A percentile compares a stretch with the other conserved stretches of the same genome.
Evolutionary conservation across 2,329 filamentous ascomycete species (phyloP).

Genomic region (Calonectria pteridis): DNA sequence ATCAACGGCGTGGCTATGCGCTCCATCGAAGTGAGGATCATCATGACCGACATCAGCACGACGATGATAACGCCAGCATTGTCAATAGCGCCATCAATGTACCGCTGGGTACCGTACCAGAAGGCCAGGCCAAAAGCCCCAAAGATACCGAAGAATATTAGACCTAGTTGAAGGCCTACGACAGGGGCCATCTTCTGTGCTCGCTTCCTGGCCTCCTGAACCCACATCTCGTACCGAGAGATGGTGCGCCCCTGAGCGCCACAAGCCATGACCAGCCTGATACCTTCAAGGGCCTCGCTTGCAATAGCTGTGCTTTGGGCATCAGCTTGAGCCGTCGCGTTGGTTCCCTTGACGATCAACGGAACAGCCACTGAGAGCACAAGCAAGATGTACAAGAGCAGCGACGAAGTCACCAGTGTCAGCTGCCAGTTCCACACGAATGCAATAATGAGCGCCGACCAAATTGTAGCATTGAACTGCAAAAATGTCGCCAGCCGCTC

Average conservation of each 20-base stretch:
- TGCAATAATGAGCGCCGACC: slow-evolving; percentile 62
- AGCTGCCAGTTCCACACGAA: slow-evolving; percentile 66
- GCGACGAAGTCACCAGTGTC: slow-evolving; percentile 62
- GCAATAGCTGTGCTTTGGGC: slow-evolving; percentile 56
- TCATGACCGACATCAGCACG: slow-evolving; percentile 54
- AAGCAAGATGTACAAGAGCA: slow-evolving; percentile 57
- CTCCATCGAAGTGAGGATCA: slow-evolving; percentile 50
- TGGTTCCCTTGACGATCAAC: slow-evolving; percentile 30
- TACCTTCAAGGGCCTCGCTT: slow-evolving; percentile 56
- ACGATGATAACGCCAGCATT: slow-evolving; percentile 54
- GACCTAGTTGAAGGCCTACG: slow-evolving; percentile 30
- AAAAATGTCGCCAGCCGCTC: slow-evolving; percentile 62
- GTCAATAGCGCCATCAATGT: slow-evolving; percentile 47
- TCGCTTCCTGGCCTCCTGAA: slow-evolving; percentile 51
- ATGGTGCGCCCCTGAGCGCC: slow-evolving; percentile 55
- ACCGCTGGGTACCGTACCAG: slow-evolving; percentile 58
- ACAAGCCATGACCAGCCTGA: slow-evolving; percentile 59
- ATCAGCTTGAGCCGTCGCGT: slow-evolving; percentile 37
- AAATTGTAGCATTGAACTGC: slow-evolving; percentile 56
- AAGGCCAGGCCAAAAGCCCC: slow-evolving; percentile 56
- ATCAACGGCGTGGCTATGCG: slow-evolving; percentile 56
- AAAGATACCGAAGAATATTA: slow-evolving; percentile 48
- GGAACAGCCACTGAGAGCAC: slow-evolving; percentile 45
- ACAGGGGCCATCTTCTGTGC: slow-evolving; percentile 49
- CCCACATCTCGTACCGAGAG: slow-evolving; percentile 52